These are phyloP conservation scores for Pythium plurisporium DNA, from an alignment of 352 stramenopile genomes.

Conservation along the genomic window DNA sequence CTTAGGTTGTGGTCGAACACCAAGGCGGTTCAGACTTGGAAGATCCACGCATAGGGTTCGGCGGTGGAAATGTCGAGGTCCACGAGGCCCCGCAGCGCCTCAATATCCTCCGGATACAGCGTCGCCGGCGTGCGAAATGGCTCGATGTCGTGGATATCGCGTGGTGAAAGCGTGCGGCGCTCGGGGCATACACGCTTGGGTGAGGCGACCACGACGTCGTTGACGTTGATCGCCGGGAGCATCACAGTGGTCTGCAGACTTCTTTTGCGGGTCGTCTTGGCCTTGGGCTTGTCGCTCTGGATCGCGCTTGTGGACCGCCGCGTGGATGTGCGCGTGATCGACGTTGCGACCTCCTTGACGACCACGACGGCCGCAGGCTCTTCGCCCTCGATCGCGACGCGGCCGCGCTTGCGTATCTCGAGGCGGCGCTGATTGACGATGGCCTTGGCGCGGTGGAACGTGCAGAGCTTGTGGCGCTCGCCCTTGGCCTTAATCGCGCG, in stretches of 20 bases:
- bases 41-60: not conserved
- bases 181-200: not conserved
- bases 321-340: not conserved
- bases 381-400: not conserved
- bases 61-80: not conserved
- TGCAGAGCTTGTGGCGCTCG: constrained; percentile 30
- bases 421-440: constrained; percentile 31
- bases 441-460: constrained; percentile 31
- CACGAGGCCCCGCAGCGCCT: constrained; percentile 13
- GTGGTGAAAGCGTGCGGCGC: constrained; percentile 7
- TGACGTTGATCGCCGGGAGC: constrained; percentile 16
- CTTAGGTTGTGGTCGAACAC: not conserved
- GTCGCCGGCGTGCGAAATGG: constrained; percentile 13
- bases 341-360: not conserved
- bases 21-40: not conserved
- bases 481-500: constrained; percentile 30
- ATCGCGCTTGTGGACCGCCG: constrained; percentile 1
- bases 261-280: not conserved
- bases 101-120: constrained; percentile 21
- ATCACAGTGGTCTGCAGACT: constrained; percentile 2
- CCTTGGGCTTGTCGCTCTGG: not conserved
- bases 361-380: too few relatives aligned
- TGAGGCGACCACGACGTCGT: constrained; percentile 1
- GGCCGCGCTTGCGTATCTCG: constrained; percentile 20
- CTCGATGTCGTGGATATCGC: constrained; percentile 17